Conservation (phyloP, 2,329 filamentous ascomycete genomes). For the Epichloe sibirici region DNA sequence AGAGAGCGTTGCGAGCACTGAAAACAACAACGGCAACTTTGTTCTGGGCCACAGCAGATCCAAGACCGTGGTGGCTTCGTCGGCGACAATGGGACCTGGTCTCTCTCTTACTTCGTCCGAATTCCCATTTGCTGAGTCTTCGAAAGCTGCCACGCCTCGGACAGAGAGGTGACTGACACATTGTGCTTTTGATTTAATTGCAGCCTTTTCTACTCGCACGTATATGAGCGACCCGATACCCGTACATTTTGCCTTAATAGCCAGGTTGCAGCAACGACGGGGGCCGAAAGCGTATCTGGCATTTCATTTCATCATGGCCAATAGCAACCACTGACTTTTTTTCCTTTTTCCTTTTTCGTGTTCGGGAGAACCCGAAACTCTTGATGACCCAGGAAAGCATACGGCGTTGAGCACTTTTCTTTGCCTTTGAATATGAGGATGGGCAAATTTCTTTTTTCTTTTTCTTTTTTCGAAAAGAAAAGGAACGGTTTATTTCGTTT, state of each 20-base stretch:
- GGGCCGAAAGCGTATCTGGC: not conserved
- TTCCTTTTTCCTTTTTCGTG: not conserved
- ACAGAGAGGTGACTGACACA: conserved; percentile 6
- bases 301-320: not conserved
- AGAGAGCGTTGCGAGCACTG: conserved; percentile 15
- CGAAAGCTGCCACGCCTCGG: conserved; percentile 11
- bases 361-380: not conserved
- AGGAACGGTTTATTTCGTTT: not conserved
- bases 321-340: not conserved
- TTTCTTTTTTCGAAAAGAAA: not conserved
- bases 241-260: not conserved
- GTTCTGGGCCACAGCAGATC: conserved; percentile 22
- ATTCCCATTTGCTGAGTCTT: not conserved
- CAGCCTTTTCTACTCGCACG: not conserved
- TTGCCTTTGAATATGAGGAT: not conserved
- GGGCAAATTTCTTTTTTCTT: not conserved
- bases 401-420: not conserved
- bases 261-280: not conserved
- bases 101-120: conserved; percentile 16
- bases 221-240: not conserved
- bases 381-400: not conserved
- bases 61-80: conserved; percentile 18
- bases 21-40: conserved; percentile 16
- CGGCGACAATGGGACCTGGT: conserved; percentile 12
- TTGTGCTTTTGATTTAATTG: conserved; percentile 9